Base-by-base conservation (phyloP, 2,329 filamentous ascomycete species). In the Akanthomyces uredinophilus region DNA sequence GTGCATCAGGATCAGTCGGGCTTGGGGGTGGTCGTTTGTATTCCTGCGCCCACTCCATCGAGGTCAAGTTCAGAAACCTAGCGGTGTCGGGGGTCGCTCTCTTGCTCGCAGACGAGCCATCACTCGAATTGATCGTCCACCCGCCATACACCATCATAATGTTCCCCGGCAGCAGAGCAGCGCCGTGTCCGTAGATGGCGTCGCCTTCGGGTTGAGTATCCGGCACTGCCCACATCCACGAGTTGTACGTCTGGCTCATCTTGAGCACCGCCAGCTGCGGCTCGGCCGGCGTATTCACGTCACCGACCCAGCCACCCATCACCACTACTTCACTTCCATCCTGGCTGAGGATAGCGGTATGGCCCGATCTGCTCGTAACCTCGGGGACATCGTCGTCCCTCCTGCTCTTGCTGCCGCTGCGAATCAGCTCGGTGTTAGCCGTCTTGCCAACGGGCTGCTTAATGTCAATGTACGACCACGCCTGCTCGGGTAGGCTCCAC, bases 281-380 rank as follows among this genome's bases (percentile, higher is more conserved):
- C 35, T 87, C 80, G 0, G 95, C 95, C 1, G 93, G 84, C 37
- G 87, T 89, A 10, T 78, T 82, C 0, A 89, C 81, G 69, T 96
- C 87, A 4, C 93, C 94, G 5, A 97, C 92, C 95, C 95, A 99
- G 1, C 95, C 95, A 22, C 95, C 95, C 64, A 92, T 81, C 1
- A 99, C 78, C 46, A 96, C 78, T 10, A 98, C 79, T n/a, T 83
- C 86, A 29, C 79, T 84, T 0, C 93, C 93, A 70, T 96, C 92
- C 58, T 89, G 83, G 32, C 86, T 91, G 5, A 97, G 77, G 1
- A 96, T 84, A 1, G 94, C 87, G 0, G 91, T 93, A 71, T 99
- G 95, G 0, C 95, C 95, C 4, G 93, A 96, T 61, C 95, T 82
- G 43, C 92, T 91, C 66, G 96, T 90, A 7, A 96, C 80, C 1